Evolutionary conservation across 208 protist species (phyloP).

Genomic region (Crithidia thermophila): DNA sequence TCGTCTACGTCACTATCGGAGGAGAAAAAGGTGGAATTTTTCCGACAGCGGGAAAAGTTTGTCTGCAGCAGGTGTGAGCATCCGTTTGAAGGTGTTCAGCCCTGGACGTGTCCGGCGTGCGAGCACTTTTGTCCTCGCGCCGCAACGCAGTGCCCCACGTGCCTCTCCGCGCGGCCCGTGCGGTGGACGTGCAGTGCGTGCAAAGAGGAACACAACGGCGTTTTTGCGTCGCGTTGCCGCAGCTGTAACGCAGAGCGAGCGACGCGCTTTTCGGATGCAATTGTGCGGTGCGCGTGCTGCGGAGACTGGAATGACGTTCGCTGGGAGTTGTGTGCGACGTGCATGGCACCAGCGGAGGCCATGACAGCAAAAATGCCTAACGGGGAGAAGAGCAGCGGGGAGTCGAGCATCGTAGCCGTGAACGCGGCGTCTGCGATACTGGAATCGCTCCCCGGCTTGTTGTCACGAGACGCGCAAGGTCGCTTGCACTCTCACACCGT

Average conservation of each 20-base stretch:
- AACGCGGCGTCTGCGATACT: too few relatives aligned
- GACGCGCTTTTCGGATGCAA: conserved; percentile 35
- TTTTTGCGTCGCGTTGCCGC: conserved; percentile 49
- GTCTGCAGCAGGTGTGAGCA: conserved; percentile 46
- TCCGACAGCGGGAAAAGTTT: conserved; percentile 47
- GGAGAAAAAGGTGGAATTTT: not conserved
- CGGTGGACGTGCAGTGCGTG: conserved; percentile 65
- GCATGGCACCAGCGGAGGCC: conserved; percentile 35
- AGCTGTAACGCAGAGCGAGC: conserved; percentile 36
- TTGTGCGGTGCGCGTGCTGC: conserved; percentile 52
- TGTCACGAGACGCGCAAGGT: not conserved
- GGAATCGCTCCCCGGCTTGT: not conserved
- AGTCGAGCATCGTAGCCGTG: too few relatives aligned
- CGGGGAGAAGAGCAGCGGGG: too few relatives aligned
- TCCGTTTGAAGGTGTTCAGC: conserved; percentile 61
- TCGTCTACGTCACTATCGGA: too few relatives aligned
- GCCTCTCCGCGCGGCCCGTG: conserved; percentile 48
- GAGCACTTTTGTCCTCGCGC: conserved; percentile 61
- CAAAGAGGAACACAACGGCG: conserved; percentile 35
- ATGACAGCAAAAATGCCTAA: not conserved
- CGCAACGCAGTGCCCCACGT: conserved; percentile 67
- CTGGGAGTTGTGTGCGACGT: conserved; percentile 82
- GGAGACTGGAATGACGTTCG: conserved; percentile 66
- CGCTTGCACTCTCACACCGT: conserved; percentile 9
- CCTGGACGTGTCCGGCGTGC: conserved; percentile 78